Conservation (phyloP, 2,329 filamentous ascomycete species). For the Dactylonectria macrodidyma region DNA sequence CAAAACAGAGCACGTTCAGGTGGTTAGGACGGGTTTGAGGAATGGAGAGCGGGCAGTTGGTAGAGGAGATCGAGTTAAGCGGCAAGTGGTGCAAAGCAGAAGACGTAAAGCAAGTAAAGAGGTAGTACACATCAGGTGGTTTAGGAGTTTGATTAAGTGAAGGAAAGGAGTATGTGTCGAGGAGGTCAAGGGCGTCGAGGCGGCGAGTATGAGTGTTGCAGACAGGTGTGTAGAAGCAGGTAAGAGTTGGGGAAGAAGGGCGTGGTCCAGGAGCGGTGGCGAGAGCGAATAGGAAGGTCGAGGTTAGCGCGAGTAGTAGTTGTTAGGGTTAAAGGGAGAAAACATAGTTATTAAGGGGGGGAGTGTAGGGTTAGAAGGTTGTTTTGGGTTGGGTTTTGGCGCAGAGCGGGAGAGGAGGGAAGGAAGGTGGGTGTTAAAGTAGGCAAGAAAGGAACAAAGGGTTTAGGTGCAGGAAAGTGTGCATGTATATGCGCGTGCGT, state of each 20-base stretch:
- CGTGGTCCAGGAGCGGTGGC: not conserved
- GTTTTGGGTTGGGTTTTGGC: not conserved
- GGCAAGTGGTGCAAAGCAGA: not conserved
- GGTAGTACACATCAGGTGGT: not conserved
- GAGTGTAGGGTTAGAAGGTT: not conserved
- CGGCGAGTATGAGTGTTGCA: not conserved
- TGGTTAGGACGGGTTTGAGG: not conserved
- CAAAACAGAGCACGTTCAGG: not conserved
- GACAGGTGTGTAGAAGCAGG: not conserved
- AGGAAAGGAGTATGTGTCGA: not conserved
- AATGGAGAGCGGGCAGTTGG: not conserved
- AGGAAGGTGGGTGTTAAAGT: no score
- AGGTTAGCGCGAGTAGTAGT: not conserved
- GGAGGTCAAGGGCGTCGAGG: not conserved
- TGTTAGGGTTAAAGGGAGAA: not conserved
- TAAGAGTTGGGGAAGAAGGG: not conserved
- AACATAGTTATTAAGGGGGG: not conserved
- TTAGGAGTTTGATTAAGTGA: conserved; percentile 1
- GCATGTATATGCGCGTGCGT: no score
- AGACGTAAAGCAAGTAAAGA: not conserved
- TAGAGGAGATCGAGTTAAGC: not conserved
- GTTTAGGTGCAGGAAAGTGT: not conserved
- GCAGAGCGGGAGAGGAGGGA: not conserved
- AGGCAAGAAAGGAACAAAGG: not conserved
- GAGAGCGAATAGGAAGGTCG: not conserved